These are phyloP conservation scores for Apiospora aurea DNA, from an alignment of 2,329 filamentous ascomycete genomes.

Conservation along the genomic window DNA sequence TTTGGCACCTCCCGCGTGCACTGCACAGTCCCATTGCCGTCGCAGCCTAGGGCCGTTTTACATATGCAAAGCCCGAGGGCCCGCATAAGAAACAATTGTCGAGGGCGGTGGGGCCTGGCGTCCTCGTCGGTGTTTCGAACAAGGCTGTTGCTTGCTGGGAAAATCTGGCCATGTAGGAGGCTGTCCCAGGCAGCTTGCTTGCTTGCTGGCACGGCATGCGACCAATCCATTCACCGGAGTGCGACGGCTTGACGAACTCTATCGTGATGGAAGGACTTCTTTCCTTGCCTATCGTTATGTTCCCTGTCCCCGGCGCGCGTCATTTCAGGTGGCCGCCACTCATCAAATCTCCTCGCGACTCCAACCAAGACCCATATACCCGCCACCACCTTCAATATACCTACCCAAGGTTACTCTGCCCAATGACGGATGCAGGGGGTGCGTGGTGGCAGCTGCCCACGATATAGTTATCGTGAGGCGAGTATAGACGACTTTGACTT, in stretches of 20 bases:
- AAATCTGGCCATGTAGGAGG: neutral
- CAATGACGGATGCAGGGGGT: neutral
- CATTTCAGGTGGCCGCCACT: slow-evolving; percentile 1
- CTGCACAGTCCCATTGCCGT: neutral
- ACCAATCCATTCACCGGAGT: neutral
- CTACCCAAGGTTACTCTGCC: neutral
- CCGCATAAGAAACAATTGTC: slow-evolving; percentile 18
- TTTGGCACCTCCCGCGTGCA: neutral
- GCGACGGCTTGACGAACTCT: neutral
- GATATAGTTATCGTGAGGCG: slow-evolving; percentile 20
- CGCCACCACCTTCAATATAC: neutral
- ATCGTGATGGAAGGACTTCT: neutral
- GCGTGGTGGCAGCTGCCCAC: neutral
- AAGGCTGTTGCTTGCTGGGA: neutral
- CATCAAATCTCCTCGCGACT: neutral
- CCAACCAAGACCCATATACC: neutral
- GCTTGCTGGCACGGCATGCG: neutral
- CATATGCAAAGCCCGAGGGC: neutral
- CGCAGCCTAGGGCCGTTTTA: slow-evolving; percentile 8
- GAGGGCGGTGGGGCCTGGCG: slow-evolving; percentile 1
- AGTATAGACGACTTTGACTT: neutral
- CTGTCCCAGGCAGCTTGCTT: neutral
- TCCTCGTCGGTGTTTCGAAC: slow-evolving; percentile 10
- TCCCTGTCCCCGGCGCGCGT: neutral
- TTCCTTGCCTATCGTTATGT: neutral